Evolutionary conservation across 192 early-diverging fungal genomes (phyloP).

Genomic region (Phlyctochytrium bullatum): DNA sequence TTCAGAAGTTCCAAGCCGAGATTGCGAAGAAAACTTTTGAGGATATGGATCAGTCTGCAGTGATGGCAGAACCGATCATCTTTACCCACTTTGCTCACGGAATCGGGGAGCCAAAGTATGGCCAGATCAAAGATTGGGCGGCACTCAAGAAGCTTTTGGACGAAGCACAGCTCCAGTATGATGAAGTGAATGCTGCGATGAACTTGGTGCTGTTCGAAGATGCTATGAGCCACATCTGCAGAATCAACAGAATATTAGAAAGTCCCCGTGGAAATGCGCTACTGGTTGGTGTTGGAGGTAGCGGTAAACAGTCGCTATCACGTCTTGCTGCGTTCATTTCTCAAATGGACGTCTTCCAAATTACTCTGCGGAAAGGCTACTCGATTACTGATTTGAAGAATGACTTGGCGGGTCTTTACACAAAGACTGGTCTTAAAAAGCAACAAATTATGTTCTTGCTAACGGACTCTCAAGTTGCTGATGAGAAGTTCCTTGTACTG

Average conservation of each 20-base stretch:
- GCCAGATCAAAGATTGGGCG: constrained; percentile 58
- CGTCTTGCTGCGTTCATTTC: constrained; percentile 62
- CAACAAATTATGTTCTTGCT: constrained; percentile 62
- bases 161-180: constrained; percentile 62
- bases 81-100: constrained; percentile 61
- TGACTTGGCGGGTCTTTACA: constrained; percentile 54
- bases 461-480: constrained; percentile 63
- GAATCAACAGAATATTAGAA: constrained; percentile 63
- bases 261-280: constrained; percentile 62
- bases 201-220: constrained; percentile 66
- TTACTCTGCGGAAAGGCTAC: constrained; percentile 64
- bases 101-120: constrained; percentile 61
- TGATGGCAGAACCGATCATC: constrained; percentile 57
- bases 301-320: constrained; percentile 62
- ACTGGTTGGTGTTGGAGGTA: constrained; percentile 63
- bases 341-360: constrained; percentile 69
- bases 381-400: constrained; percentile 54
- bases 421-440: constrained; percentile 62
- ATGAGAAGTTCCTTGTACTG: constrained; percentile 63
- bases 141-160: constrained; percentile 50
- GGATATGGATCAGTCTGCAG: constrained; percentile 53
- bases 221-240: constrained; percentile 64
- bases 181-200: constrained; percentile 63
- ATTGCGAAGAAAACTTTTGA: constrained; percentile 62
- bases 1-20: constrained; percentile 55